Percentiles rank a stretch among this genome's conserved stretches.
Conservation (phyloP, 2,329 filamentous ascomycete species). For the Microdochium bolleyi region DNA sequence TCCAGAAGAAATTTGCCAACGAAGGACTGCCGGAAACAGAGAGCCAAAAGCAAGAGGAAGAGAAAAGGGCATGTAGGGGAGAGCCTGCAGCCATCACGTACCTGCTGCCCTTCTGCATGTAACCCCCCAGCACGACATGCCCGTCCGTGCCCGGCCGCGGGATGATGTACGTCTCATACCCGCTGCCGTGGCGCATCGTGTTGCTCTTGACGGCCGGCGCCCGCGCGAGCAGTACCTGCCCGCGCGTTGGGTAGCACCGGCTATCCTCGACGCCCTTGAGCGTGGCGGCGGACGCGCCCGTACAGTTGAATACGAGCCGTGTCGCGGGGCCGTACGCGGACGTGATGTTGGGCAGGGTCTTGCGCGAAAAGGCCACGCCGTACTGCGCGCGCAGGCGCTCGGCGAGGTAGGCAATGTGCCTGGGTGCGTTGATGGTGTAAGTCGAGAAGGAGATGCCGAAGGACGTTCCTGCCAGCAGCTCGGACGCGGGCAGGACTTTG, state of each 20-base stretch:
- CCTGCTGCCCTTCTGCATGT: conserved; percentile 26
- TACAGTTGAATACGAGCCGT: conserved; percentile 24
- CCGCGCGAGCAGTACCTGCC: conserved; percentile 26
- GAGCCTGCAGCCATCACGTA: conserved; percentile 7
- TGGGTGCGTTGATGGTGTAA: conserved; percentile 26
- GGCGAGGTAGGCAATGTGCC: conserved; percentile 24
- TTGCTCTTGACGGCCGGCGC: conserved; percentile 24
- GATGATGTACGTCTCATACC: conserved; percentile 32
- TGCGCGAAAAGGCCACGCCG: conserved; percentile 22
- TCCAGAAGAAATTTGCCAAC: too few species aligned
- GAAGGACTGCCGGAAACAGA: too few species aligned
- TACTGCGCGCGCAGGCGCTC: conserved; percentile 14
- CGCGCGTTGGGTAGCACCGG: conserved; percentile 30
- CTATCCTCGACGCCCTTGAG: conserved; percentile 26
- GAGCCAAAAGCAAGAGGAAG: background rate
- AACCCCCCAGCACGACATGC: conserved; percentile 28
- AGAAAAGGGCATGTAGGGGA: background rate
- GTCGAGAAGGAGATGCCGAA: conserved; percentile 27
- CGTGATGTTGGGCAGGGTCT: conserved; percentile 16
- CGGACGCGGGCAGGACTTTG: conserved; percentile 13
- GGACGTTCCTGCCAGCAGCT: conserved; percentile 21
- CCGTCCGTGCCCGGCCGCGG: conserved; percentile 26
- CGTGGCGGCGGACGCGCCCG: conserved; percentile 22
- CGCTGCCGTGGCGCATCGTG: conserved; percentile 28
- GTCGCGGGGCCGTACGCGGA: conserved; percentile 17